Percentiles rank a stretch among this genome's conserved stretches.
Evolutionary conservation across 1,139 yeast genomes (phyloP).

Genomic region (Candida neerlandica): DNA sequence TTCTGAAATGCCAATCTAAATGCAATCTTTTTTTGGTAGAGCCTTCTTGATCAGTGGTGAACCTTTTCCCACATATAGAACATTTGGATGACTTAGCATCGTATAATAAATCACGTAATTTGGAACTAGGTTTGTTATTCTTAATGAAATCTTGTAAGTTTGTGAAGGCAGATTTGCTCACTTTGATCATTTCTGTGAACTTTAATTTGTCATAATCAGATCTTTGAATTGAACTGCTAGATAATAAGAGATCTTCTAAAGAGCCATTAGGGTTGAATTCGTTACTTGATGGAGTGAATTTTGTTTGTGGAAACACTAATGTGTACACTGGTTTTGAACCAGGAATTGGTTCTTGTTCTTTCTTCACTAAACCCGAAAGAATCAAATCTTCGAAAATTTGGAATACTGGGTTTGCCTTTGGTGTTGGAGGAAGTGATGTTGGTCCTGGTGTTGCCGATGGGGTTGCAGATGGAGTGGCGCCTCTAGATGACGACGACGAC

Average conservation of each 20-base stretch:
- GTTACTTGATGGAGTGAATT: slow-evolving; percentile 24
- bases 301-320: slow-evolving; percentile 39
- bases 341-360: slow-evolving; percentile 46
- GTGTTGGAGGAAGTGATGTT: slow-evolving; percentile 13
- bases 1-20: slow-evolving; percentile 95
- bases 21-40: slow-evolving; percentile 58
- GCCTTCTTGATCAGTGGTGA: slow-evolving; percentile 64
- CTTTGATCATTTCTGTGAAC: slow-evolving; percentile 30
- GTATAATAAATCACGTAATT: slow-evolving; percentile 47
- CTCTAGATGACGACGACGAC: slow-evolving; percentile 8
- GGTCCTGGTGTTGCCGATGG: slow-evolving; percentile 17
- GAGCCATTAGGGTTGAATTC: slow-evolving; percentile 25
- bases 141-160: slow-evolving; percentile 42
- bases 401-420: slow-evolving; percentile 17
- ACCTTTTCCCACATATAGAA: slow-evolving; percentile 87
- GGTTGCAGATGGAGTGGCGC: slow-evolving; percentile 16
- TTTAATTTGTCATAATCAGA: slow-evolving; percentile 36
- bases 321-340: slow-evolving; percentile 44
- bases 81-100: slow-evolving; percentile 77
- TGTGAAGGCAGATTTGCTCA: slow-evolving; percentile 22
- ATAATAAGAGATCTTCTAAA: slow-evolving; percentile 35
- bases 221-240: slow-evolving; percentile 24
- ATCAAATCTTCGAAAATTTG: slow-evolving; percentile 35
- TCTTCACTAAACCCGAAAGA: slow-evolving; percentile 40
- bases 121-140: slow-evolving; percentile 30